Percentiles rank a stretch among this genome's conserved stretches.
Conservation (phyloP, 2,329 filamentous ascomycete genomes). For the Didymella glomerata region DNA sequence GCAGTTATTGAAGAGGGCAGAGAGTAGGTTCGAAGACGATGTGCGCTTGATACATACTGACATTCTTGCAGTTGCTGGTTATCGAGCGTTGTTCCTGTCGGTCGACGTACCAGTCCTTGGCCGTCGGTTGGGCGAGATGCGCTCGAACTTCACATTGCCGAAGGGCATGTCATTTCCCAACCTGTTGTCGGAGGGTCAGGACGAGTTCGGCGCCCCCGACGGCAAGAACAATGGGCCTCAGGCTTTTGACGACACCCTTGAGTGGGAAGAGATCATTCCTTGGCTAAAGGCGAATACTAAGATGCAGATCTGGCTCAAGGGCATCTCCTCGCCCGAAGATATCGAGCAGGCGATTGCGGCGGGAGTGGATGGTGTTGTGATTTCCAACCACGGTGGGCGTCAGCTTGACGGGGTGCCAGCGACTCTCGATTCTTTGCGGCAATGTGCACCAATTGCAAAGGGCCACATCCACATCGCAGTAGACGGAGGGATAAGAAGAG, state of each 20-base stretch:
- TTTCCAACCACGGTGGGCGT: slow-evolving; percentile 66
- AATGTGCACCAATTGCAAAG: slow-evolving; percentile 50
- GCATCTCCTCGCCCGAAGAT: slow-evolving; percentile 42
- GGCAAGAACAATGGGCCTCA: slow-evolving; percentile 27
- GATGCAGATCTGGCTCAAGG: slow-evolving; percentile 61
- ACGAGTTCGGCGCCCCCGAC: slow-evolving; percentile 31
- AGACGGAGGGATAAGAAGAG: slow-evolving; percentile 66
- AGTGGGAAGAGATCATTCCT: slow-evolving; percentile 61
- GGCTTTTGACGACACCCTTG: slow-evolving; percentile 36
- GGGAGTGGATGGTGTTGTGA: slow-evolving; percentile 55
- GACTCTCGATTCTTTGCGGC: slow-evolving; percentile 59
- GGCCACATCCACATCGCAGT: slow-evolving; percentile 67
- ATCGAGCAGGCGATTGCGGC: slow-evolving; percentile 55
- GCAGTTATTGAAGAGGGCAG: slow-evolving; percentile 54
- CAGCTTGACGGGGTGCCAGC: slow-evolving; percentile 66
- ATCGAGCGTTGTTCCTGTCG: slow-evolving; percentile 63
- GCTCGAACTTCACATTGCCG: slow-evolving; percentile 61
- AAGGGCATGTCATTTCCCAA: slow-evolving; percentile 56
- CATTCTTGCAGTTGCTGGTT: slow-evolving; percentile 36
- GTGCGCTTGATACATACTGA: not conserved
- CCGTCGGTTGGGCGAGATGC: slow-evolving; percentile 62
- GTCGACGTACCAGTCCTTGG: slow-evolving; percentile 65
- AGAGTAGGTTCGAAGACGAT: slow-evolving; percentile 48
- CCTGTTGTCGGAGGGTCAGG: slow-evolving; percentile 41
- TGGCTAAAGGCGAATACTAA: slow-evolving; percentile 60